Conservation (phyloP, 2,329 filamentous ascomycete genomes). For the Sphaceloma murrayae region DNA sequence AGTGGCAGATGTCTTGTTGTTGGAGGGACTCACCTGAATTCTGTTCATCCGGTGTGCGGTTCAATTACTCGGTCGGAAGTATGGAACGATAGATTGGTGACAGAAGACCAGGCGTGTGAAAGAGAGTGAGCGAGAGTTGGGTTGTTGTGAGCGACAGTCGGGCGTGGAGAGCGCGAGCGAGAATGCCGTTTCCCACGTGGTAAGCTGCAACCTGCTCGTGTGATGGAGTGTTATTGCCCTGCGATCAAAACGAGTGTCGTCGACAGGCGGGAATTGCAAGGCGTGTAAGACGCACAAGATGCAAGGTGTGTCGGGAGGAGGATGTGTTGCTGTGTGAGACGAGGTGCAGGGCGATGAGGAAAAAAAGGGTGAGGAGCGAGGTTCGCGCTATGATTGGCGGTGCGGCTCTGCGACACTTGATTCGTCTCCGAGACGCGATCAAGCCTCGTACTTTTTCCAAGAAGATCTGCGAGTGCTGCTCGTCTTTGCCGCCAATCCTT, state of each 20-base stretch:
- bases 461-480: not conserved
- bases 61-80: conserved; percentile 10
- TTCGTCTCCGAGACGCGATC: conserved; percentile 11
- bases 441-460: not conserved
- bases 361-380: conserved; percentile 15
- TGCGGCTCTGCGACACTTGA: conserved; percentile 10
- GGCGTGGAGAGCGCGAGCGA: conserved; percentile 10
- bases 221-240: not conserved
- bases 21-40: conserved; percentile 5
- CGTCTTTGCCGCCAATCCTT: not conserved
- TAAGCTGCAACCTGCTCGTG: conserved; percentile 7
- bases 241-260: conserved; percentile 12
- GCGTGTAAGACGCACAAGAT: conserved; percentile 5
- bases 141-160: conserved; percentile 8
- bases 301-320: conserved; percentile 10
- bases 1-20: not conserved
- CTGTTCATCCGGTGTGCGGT: conserved; percentile 5
- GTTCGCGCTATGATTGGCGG: conserved; percentile 1
- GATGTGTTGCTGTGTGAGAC: conserved; percentile 14
- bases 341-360: conserved; percentile 3
- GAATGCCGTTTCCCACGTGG: conserved; percentile 2
- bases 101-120: conserved; percentile 2
- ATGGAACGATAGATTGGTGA: conserved; percentile 11
- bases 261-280: conserved; percentile 9
- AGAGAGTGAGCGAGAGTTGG: not conserved